Evolutionary conservation across 2,329 filamentous ascomycete genomes (phyloP).

Genomic region (Seiridium unicorne): DNA sequence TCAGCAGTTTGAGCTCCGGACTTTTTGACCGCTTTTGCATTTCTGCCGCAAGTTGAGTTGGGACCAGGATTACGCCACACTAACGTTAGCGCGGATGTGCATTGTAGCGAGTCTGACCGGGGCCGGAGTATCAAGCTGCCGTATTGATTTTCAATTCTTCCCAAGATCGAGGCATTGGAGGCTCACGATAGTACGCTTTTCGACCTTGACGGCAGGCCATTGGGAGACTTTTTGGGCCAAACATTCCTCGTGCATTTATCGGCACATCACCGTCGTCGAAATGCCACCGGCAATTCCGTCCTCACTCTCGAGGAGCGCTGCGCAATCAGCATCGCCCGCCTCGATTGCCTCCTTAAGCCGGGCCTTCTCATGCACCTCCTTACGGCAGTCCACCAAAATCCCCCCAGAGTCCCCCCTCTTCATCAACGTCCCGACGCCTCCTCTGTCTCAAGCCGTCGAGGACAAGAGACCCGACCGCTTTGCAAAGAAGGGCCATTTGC

Average conservation of each 20-base stretch:
- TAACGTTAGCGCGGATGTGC: no score
- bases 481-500: conserved; percentile 69
- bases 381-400: conserved; percentile 36
- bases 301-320: not conserved
- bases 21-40: conserved; percentile 12
- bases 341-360: conserved; percentile 4
- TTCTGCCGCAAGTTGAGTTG: conserved; percentile 4
- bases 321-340: not conserved
- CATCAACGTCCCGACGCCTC: conserved; percentile 75
- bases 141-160: conserved; percentile 4
- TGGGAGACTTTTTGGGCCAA: not conserved
- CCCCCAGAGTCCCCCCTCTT: conserved; percentile 86
- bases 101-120: not conserved
- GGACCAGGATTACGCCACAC: no score
- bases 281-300: conserved; percentile 2
- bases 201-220: not conserved
- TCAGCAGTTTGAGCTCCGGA: conserved; percentile 2
- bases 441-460: conserved; percentile 60
- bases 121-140: conserved; percentile 6
- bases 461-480: conserved; percentile 43
- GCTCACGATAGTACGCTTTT: not conserved
- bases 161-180: not conserved
- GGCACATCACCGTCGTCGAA: not conserved
- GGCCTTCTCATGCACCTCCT: conserved; percentile 7
- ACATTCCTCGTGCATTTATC: not conserved